A percentile compares a stretch with the other conserved stretches of the same genome.
phyloP scores from a whole-genome alignment of 2,329 filamentous ascomycete genomes.

The Xylaria sp. region DNA sequence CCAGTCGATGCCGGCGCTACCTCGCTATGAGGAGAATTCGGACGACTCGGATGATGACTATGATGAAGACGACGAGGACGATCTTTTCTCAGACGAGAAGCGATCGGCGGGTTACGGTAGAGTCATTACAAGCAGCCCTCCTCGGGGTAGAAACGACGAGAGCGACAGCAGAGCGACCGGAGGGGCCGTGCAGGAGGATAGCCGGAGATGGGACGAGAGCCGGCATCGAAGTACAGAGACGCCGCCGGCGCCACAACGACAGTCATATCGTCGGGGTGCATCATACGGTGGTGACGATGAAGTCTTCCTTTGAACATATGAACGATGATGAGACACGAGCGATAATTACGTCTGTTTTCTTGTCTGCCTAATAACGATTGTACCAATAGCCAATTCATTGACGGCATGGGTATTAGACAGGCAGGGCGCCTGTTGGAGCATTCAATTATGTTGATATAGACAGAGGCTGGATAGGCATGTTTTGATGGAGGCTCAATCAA shows the following conservation, averaged over 20 bases:
- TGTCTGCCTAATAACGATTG: conserved; percentile 28
- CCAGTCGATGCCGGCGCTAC: conserved; percentile 49
- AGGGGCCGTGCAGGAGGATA: conserved; percentile 44
- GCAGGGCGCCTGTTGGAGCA: conserved; percentile 8
- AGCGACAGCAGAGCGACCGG: conserved; percentile 47
- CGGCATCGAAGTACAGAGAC: conserved; percentile 37
- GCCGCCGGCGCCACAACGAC: conserved; percentile 37
- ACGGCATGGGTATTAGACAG: conserved; percentile 12
- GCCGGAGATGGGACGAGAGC: conserved; percentile 44
- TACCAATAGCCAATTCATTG: conserved; percentile 24
- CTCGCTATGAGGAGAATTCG: conserved; percentile 46
- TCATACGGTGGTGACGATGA: conserved; percentile 36
- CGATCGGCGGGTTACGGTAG: conserved; percentile 52
- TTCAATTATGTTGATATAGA: conserved; percentile 22
- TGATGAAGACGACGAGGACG: conserved; percentile 49
- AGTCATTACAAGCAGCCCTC: conserved; percentile 54
- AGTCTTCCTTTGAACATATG: conserved; percentile 36
- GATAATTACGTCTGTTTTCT: conserved; percentile 37
- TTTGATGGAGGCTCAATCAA: conserved; percentile 7
- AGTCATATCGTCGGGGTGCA: conserved; percentile 39
- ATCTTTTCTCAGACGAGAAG: conserved; percentile 47
- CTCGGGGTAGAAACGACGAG: conserved; percentile 41
- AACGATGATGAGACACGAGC: conserved; percentile 45
- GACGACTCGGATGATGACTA: conserved; percentile 44
- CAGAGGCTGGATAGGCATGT: conserved; percentile 19